Evolutionary conservation across 768 basidiomycete genomes (phyloP).

Genomic region (Auricularia cornea): DNA sequence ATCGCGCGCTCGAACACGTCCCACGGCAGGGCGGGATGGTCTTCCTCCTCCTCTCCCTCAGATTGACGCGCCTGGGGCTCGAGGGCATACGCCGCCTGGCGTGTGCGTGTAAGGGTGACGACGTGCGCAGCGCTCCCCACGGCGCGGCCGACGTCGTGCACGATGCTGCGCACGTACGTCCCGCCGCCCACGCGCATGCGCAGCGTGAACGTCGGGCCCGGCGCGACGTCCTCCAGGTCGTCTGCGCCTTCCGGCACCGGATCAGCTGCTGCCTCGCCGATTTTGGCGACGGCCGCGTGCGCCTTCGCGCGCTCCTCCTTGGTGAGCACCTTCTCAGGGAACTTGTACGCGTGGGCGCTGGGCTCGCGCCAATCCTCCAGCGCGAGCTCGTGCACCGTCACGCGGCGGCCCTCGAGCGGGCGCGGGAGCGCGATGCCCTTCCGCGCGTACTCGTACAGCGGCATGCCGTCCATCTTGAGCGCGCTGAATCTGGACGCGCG

Average conservation of each 20-base stretch:
- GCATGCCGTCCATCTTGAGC: conserved; percentile 95
- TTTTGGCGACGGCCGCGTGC: conserved; percentile 42
- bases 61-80: conserved; percentile 14
- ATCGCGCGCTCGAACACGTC: conserved; percentile 59
- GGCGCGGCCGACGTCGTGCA: conserved; percentile 82
- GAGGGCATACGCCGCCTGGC: conserved; percentile 75
- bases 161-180: conserved; percentile 93
- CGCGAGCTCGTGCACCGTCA: conserved; percentile 74
- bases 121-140: conserved; percentile 89
- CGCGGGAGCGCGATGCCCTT: conserved; percentile 85
- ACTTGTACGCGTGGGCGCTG: conserved; percentile 61
- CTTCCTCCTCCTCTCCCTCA: not conserved
- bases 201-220: conserved; percentile 63
- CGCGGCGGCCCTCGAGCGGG: conserved; percentile 81
- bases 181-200: conserved; percentile 93
- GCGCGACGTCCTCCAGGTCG: conserved; percentile 26
- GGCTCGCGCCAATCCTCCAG: conserved; percentile 68
- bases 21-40: conserved; percentile 57
- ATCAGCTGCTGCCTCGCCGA: conserved; percentile 15
- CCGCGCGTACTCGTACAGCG: conserved; percentile 92
- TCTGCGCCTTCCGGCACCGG: conserved; percentile 29
- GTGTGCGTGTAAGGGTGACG: conserved; percentile 78
- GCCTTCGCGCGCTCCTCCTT: conserved; percentile 62
- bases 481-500: conserved; percentile 73
- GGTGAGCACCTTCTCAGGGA: conserved; percentile 65